Evolutionary conservation across 257 asterid species (phyloP), one percentile per base, ranked within the genome.

Genomic region (Dorcoceras hygrometricum): DNA sequence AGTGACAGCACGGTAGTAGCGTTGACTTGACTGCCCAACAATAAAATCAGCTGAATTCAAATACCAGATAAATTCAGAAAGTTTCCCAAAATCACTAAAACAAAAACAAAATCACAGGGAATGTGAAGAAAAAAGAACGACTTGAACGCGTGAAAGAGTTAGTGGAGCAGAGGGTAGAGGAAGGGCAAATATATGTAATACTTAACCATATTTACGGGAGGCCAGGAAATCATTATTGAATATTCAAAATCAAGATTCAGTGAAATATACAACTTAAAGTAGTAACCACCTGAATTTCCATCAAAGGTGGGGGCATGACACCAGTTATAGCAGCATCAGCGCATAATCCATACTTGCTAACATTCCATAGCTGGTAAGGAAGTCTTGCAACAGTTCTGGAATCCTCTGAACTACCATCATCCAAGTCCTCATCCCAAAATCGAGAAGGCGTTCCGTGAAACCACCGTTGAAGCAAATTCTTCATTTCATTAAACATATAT

Each of bases 11-110:
- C 95, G 78, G 71, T 91, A 87, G 83, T 91, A 89, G 64, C 83
- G 89, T 78, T 85, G 89, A 81, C 87, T 87, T 71, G 98, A 87
- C 98, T 91, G 95, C 81, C 95, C 96, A 89, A 87, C 83, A 91
- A 89, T 75, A 89, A 89, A 87, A 89, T 80, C 89, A 87, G 88
- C 95, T 85, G 94, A 84, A 84, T 87, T 91, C 91, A 89, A 86
- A 80, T 77, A 81, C 80, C 87, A 84, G 80, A 77, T 79, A 80
- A 83, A 79, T 82, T 84, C 87, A 82, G 88, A 78, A 74, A 79
- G 74, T 57, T 70, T 63, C 82, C 83, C 19, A 27, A 80, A 59
- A 70, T 63, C 76, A 73, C 73, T 53, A 32, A 50, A 55, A 34
- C 8, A 59, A 16, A 63, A n/a, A 36, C 14, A 19, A 46, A 1